phyloP scores from a whole-genome alignment of 176 grass and related monocot species.

The Tuctoria greenei region DNA sequence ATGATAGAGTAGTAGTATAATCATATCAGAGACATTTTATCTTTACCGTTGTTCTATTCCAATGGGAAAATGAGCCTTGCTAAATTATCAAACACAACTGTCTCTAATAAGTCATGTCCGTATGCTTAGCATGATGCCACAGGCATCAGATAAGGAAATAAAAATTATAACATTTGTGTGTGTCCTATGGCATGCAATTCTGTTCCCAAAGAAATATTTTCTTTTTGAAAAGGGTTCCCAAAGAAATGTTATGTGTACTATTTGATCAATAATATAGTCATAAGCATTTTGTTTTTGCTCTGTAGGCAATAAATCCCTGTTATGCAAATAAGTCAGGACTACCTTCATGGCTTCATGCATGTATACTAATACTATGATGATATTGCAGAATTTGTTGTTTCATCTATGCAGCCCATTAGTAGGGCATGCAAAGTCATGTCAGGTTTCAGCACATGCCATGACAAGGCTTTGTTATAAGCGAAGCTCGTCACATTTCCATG shows the following conservation, averaged over 20 bases:
- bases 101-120: background rate
- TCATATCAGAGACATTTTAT: background rate
- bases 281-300: background rate
- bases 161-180: background rate
- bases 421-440: constrained; percentile 3
- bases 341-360: background rate
- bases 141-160: background rate
- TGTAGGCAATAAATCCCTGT: constrained; percentile 9
- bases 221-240: too few species aligned
- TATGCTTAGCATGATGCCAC: background rate
- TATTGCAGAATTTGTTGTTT: background rate
- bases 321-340: background rate
- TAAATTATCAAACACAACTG: background rate
- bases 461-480: constrained; percentile 7
- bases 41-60: background rate
- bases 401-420: background rate
- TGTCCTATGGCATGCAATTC: background rate
- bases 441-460: background rate
- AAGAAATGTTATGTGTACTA: background rate
- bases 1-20: background rate
- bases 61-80: background rate
- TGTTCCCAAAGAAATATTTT: background rate
- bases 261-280: constrained; percentile 23
- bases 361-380: background rate
- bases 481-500: background rate